Conservation (phyloP, 345 rosid species). For the Salix dunnii region DNA sequence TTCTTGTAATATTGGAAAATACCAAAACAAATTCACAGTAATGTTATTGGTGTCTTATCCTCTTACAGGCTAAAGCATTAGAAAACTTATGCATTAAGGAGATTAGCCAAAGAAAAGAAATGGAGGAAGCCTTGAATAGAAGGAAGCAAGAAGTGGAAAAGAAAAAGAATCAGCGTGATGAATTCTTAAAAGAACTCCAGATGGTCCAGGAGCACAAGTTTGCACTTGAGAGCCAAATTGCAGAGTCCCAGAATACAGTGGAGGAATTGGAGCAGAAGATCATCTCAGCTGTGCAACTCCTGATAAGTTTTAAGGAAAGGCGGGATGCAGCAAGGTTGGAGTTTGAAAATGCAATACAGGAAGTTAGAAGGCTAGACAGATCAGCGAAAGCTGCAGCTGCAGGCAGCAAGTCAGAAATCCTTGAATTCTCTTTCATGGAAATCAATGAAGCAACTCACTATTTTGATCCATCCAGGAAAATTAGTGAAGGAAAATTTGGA, state of each 20-base stretch:
- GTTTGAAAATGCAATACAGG: slow-evolving; percentile 45
- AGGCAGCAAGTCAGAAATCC: slow-evolving; percentile 46
- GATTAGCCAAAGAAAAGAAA: slow-evolving; percentile 53
- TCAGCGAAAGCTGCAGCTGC: slow-evolving; percentile 33
- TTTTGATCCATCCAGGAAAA: slow-evolving; percentile 73
- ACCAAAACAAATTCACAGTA: neutral
- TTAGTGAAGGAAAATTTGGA: slow-evolving; percentile 82
- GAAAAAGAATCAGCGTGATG: slow-evolving; percentile 41
- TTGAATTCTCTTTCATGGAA: slow-evolving; percentile 77
- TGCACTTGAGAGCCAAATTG: slow-evolving; percentile 44
- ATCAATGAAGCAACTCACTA: slow-evolving; percentile 68
- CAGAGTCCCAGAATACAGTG: slow-evolving; percentile 37
- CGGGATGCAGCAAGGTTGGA: slow-evolving; percentile 65
- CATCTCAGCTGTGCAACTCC: slow-evolving; percentile 69
- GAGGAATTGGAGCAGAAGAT: slow-evolving; percentile 78
- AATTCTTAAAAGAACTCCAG: slow-evolving; percentile 45
- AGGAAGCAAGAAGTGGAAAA: slow-evolving; percentile 48
- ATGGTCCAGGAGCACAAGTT: slow-evolving; percentile 48
- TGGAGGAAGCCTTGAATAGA: slow-evolving; percentile 51
- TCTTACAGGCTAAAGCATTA: slow-evolving; percentile 59
- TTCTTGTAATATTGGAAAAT: no score
- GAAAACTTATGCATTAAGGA: slow-evolving; percentile 61
- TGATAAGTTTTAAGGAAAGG: slow-evolving; percentile 61
- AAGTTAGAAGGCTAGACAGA: slow-evolving; percentile 40
- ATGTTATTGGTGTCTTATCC: slow-evolving; percentile 4